Base-by-base conservation (phyloP, 1,284 basidiomycete genomes). In the Amylostereum areolatum region DNA sequence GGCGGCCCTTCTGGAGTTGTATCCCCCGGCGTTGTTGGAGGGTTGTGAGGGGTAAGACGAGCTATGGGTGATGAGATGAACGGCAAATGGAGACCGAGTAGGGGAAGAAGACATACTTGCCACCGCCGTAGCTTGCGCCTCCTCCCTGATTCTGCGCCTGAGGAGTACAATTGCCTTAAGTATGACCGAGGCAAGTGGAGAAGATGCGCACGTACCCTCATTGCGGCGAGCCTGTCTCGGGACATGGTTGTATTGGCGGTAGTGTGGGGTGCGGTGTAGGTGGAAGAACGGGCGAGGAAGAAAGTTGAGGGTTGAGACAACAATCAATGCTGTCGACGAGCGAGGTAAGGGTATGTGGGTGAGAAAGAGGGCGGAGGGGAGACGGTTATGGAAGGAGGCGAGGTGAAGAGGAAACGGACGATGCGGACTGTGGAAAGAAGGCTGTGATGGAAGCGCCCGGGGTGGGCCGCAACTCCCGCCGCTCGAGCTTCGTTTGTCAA, bases 141-240 rank as follows among this genome's bases (percentile, higher is more conserved):
- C 73, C 74, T 46, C 71, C 75, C 57, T 82, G 80, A 60, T 86
- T 83, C 60, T 88, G 85, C 45, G 83, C 85, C 85, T 88, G 50
- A 8, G 30, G 30, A 32, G 18, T 18, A 18, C 18, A 18, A 18
- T 18, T 18, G 18, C 18, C 18, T 18, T 18, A 18, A 18, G 18
- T 18, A 18, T 18, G 18, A 18, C 18, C 18, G 18, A 18, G 3
- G 8, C 7, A 33, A 24, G 6, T 12, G 34, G 45, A 49, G 29
- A 52, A 33, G 50, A 54, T 41, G 53, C 12, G 45, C 28, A 67
- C 73, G 57, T 56, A 89, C 89, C 70, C 87, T 82, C 79, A 89
- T 79, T 55, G 85, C 87, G 62, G 88, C 85, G 57, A 91, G 77
- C 77, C 88, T 83, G 71, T 90, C 87, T 76, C 83, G 79, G 55